Evolutionary conservation across 78 protist species (phyloP).

Genomic region (Creolimax fragrantissima): DNA sequence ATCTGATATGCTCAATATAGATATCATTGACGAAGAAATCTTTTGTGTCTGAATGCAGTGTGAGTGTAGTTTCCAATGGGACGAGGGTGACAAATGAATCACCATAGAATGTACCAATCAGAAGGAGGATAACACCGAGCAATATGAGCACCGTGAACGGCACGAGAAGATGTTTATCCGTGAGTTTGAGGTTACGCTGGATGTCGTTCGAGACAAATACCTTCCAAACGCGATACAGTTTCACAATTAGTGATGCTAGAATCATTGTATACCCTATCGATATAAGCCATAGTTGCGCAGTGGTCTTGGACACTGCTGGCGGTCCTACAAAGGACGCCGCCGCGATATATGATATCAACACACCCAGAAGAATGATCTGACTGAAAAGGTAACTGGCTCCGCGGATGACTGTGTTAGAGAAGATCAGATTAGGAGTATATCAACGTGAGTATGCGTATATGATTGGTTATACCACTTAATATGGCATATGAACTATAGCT

Average conservation of each 20-base stretch:
- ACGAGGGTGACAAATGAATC: no score
- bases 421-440: not conserved
- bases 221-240: not conserved
- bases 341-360: not conserved
- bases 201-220: not conserved
- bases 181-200: not conserved
- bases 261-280: not conserved
- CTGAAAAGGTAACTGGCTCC: not conserved
- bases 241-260: not conserved
- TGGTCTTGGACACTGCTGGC: not conserved
- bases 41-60: no score
- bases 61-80: no score
- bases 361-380: not conserved
- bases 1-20: no score
- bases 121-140: not conserved
- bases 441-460: not conserved
- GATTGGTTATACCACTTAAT: not conserved
- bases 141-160: not conserved
- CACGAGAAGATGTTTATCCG: not conserved
- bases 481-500: not conserved
- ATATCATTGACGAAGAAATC: no score
- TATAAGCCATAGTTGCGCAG: not conserved
- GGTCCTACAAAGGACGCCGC: not conserved
- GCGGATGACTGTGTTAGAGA: not conserved
- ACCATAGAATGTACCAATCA: no score